Conservation (phyloP, 139 green algal genomes). For the Volvox reticuliferus region DNA sequence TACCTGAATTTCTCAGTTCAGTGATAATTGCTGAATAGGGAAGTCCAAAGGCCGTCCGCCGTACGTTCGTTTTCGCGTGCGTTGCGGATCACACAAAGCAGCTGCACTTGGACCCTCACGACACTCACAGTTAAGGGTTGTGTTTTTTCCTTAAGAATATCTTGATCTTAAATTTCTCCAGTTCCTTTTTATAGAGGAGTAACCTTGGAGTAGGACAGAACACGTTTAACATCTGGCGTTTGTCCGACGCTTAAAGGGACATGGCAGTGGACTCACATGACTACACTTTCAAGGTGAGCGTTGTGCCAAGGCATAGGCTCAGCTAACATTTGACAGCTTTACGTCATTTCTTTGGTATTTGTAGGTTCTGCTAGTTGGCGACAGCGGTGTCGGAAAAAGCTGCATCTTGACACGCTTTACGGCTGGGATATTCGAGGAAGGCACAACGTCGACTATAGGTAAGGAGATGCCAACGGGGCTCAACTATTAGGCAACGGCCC, state of each 20-base stretch:
- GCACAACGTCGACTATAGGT: slow-evolving; percentile 86
- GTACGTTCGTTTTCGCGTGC: neutral
- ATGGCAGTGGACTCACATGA: slow-evolving; percentile 68
- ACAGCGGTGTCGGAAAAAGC: slow-evolving; percentile 93
- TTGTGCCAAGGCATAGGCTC: neutral
- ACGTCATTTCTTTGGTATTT: neutral
- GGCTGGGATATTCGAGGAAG: slow-evolving; percentile 87
- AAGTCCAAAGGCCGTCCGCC: neutral
- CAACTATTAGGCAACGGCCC: neutral
- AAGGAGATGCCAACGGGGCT: neutral
- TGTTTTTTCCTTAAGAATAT: neutral
- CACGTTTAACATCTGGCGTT: neutral
- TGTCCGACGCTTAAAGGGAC: neutral
- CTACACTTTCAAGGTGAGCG: slow-evolving; percentile 81
- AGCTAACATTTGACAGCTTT: neutral
- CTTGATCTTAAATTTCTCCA: neutral
- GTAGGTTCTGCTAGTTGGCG: slow-evolving; percentile 91
- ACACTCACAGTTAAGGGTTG: neutral
- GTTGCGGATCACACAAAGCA: neutral
- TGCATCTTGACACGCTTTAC: slow-evolving; percentile 93
- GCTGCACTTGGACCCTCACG: neutral
- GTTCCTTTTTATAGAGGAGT: neutral
- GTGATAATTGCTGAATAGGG: no score
- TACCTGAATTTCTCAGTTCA: no score
- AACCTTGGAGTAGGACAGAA: neutral